These are phyloP conservation scores for Solanum habrochaites DNA, from an alignment of 257 asterid genomes.

Conservation along the genomic window DNA sequence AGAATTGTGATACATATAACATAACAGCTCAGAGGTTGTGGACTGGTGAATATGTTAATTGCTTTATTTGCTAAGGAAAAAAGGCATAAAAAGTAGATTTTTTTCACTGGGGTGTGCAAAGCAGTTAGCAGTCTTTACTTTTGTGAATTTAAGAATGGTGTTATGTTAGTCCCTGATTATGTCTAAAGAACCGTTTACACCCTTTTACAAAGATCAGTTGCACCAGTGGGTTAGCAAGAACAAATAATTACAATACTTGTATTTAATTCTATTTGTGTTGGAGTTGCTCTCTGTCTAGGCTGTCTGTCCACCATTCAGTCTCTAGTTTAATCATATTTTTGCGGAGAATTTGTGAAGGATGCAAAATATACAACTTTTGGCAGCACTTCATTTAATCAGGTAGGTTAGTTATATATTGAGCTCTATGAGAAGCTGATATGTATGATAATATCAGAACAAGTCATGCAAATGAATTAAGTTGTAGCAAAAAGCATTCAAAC, in stretches of 20 bases:
- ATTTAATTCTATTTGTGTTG: background rate
- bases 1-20: background rate
- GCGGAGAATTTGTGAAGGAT: background rate
- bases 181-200: background rate
- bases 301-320: background rate
- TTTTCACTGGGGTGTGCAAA: background rate
- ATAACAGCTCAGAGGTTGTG: background rate
- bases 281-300: background rate
- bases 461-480: background rate
- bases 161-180: background rate
- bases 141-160: background rate
- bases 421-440: background rate
- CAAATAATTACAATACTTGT: background rate
- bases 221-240: background rate
- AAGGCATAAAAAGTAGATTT: background rate
- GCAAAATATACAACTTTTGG: background rate
- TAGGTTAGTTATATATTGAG: background rate
- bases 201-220: background rate
- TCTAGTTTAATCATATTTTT: background rate
- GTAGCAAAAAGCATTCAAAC: slow-evolving; percentile 8
- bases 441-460: background rate
- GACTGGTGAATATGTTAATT: background rate
- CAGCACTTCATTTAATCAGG: background rate
- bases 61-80: background rate
- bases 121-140: background rate